Percentiles rank a stretch among this genome's conserved stretches.
These are phyloP conservation scores for Malania oleifera DNA, from an alignment of 164 flowering plant genomes.

Conservation along the genomic window DNA sequence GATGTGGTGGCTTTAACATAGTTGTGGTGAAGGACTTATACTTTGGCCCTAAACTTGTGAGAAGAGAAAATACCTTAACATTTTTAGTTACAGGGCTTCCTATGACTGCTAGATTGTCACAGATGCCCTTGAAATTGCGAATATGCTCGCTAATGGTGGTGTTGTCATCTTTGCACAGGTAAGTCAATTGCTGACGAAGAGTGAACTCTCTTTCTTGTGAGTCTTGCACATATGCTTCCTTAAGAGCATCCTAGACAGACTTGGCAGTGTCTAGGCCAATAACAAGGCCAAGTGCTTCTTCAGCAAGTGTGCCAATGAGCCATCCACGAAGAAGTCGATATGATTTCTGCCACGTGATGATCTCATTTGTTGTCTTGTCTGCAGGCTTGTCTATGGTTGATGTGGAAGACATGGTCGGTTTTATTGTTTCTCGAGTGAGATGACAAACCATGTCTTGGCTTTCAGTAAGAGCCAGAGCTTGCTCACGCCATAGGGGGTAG, in stretches of 20 bases:
- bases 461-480: too few relatives aligned
- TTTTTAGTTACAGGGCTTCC: not conserved
- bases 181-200: not conserved
- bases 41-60: not conserved
- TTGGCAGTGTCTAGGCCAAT: not conserved
- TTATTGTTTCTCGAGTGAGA: too few relatives aligned
- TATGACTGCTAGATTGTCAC: not conserved
- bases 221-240: too few relatives aligned
- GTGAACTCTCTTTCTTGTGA: too few relatives aligned
- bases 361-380: not conserved
- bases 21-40: not conserved
- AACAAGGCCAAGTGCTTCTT: not conserved
- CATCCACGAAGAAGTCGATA: not conserved
- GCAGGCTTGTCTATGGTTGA: too few relatives aligned
- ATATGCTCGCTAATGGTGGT: not conserved
- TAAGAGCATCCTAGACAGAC: not conserved
- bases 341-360: not conserved
- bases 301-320: constrained; percentile 1
- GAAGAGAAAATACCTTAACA: not conserved
- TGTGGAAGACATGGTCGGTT: not conserved
- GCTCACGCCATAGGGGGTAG: too few relatives aligned
- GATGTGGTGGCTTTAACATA: too few relatives aligned
- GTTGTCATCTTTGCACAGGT: not conserved
- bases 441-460: too few relatives aligned
- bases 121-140: constrained; percentile 1